These are phyloP conservation scores for Colletotrichum brevisporum DNA, from an alignment of 2,329 filamentous ascomycete species.

Conservation along the genomic window DNA sequence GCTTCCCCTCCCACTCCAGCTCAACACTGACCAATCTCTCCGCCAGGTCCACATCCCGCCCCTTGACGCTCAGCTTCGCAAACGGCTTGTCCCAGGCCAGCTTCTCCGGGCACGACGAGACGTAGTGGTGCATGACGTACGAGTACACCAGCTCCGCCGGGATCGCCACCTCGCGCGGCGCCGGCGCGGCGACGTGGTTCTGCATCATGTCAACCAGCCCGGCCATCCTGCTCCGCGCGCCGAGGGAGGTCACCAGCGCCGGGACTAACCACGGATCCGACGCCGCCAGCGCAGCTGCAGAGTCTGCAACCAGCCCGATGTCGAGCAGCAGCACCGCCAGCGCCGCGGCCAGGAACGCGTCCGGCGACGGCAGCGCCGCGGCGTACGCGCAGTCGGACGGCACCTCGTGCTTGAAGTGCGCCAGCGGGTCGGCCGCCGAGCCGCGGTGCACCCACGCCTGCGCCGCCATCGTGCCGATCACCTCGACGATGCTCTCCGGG, in stretches of 20 bases:
- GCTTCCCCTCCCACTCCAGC: slow-evolving; percentile 40
- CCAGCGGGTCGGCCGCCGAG: slow-evolving; percentile 51
- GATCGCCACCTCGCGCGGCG: slow-evolving; percentile 51
- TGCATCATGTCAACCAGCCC: slow-evolving; percentile 58
- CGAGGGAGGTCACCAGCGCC: slow-evolving; percentile 50
- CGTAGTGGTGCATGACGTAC: slow-evolving; percentile 49
- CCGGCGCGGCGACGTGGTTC: slow-evolving; percentile 49
- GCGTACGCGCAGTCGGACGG: slow-evolving; percentile 48
- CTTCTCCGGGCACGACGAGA: slow-evolving; percentile 44
- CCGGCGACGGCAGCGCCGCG: slow-evolving; percentile 41
- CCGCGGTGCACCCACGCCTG: slow-evolving; percentile 54
- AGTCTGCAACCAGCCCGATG: slow-evolving; percentile 50
- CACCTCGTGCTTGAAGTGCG: slow-evolving; percentile 49
- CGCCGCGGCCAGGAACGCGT: slow-evolving; percentile 47
- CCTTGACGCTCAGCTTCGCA: slow-evolving; percentile 18
- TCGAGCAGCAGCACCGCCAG: slow-evolving; percentile 47
- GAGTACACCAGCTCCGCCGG: slow-evolving; percentile 51
- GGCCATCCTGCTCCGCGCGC: slow-evolving; percentile 51
- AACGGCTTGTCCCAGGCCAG: slow-evolving; percentile 3
- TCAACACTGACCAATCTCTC: not conserved
- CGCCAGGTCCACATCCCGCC: not conserved
- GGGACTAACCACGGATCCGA: slow-evolving; percentile 53
- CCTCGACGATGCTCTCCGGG: slow-evolving; percentile 50
- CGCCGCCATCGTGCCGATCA: slow-evolving; percentile 50
- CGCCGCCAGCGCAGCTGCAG: slow-evolving; percentile 45